These are phyloP conservation scores for Sporobolomyces phaffii DNA, from an alignment of 768 basidiomycete genomes.

Conservation along the genomic window DNA sequence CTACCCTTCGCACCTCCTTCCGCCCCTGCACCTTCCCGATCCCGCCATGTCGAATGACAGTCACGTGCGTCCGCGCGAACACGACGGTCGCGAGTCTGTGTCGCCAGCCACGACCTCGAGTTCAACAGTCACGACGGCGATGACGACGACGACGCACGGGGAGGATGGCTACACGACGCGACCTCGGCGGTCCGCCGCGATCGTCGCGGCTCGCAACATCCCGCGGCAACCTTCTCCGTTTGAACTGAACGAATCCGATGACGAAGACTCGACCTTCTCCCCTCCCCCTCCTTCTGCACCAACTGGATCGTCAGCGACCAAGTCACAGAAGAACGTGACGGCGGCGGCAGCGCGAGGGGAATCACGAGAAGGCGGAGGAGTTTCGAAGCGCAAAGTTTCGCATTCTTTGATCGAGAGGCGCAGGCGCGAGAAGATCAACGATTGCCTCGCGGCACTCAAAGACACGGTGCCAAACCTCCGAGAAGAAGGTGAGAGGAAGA, in stretches of 20 bases:
- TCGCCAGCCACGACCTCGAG: too few species aligned
- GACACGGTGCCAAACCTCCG: constrained; percentile 60
- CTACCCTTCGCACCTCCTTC: not conserved
- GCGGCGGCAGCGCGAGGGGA: not conserved
- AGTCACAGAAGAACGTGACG: not conserved
- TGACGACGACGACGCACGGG: not conserved
- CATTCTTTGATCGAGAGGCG: constrained; percentile 93
- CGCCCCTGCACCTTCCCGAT: not conserved
- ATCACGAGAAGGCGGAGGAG: not conserved
- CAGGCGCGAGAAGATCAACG: constrained; percentile 89
- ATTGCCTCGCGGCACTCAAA: constrained; percentile 70
- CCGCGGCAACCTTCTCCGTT: constrained; percentile 17
- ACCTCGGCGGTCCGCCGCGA: constrained; percentile 20
- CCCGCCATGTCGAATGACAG: not conserved
- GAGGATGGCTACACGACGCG: not conserved
- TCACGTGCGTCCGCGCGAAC: too few species aligned
- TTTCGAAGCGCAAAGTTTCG: constrained; percentile 76
- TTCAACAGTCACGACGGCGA: too few species aligned
- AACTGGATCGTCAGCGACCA: not conserved
- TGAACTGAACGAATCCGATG: not conserved
- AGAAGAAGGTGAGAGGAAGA: constrained; percentile 32
- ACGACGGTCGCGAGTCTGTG: too few species aligned
- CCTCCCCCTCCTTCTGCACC: not conserved
- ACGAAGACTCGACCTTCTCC: not conserved
- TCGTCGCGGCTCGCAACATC: constrained; percentile 16